Evolutionary conservation across 129 eudicot species (phyloP).

Genomic region (Gnaphalium uliginosum): DNA sequence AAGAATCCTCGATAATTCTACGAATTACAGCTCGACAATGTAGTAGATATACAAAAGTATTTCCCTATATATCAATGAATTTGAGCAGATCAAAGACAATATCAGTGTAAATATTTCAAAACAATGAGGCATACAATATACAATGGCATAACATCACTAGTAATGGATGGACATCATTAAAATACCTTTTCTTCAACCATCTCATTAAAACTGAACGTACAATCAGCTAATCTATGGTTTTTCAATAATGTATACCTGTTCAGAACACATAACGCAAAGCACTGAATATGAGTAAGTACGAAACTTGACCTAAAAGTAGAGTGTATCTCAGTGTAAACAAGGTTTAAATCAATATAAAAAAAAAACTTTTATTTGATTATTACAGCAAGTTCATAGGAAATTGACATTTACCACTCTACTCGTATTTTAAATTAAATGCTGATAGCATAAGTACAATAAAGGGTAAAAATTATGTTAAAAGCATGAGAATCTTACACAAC

Average conservation of each 20-base stretch:
- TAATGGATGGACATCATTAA: neutral
- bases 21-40: neutral
- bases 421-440: neutral
- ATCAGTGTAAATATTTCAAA: too few relatives aligned
- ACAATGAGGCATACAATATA: neutral
- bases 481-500: neutral
- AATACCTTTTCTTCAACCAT: neutral
- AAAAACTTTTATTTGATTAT: too few relatives aligned
- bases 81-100: neutral
- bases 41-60: neutral
- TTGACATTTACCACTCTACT: neutral
- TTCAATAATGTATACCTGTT: neutral
- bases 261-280: neutral
- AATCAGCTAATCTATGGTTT: conserved; percentile 6
- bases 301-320: neutral
- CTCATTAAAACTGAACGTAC: neutral
- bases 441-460: neutral
- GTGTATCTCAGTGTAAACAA: neutral
- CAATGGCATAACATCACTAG: neutral
- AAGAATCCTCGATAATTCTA: neutral
- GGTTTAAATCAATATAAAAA: too few relatives aligned
- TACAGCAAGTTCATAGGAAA: too few relatives aligned
- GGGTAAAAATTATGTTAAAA: neutral
- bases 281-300: neutral
- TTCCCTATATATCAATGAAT: neutral